phyloP scores from a whole-genome alignment of 192 early-diverging fungal species.

The Coemansia sp. region DNA sequence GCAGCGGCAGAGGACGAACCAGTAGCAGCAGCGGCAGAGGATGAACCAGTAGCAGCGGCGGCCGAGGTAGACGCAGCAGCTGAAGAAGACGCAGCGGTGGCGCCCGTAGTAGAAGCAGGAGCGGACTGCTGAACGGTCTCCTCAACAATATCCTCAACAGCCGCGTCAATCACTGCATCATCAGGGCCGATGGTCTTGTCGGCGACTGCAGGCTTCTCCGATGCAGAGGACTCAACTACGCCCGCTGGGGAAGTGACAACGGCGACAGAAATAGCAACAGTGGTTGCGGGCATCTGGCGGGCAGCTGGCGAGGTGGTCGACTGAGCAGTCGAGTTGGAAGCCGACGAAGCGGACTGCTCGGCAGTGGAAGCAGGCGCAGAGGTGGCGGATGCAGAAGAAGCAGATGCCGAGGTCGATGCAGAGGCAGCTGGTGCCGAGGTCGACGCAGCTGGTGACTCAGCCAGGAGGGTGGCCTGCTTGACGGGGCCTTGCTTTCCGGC shows the following conservation, averaged over 20 bases:
- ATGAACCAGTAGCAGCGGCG: not conserved
- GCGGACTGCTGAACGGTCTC: not conserved
- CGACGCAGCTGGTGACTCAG: conserved; percentile 13
- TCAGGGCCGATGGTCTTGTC: not conserved
- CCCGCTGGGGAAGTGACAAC: not conserved
- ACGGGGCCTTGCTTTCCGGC: conserved; percentile 39
- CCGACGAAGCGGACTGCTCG: not conserved
- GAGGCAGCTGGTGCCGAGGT: conserved; percentile 12
- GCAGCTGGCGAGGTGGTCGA: not conserved
- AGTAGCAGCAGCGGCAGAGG: not conserved
- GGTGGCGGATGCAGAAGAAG: not conserved
- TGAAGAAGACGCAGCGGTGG: not conserved
- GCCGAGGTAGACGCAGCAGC: not conserved
- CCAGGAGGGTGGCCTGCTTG: conserved; percentile 12
- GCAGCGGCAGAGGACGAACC: not conserved
- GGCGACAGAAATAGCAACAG: too few relatives aligned
- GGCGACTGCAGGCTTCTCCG: not conserved
- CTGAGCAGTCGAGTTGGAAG: not conserved
- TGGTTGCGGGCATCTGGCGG: not conserved
- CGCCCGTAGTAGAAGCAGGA: not conserved
- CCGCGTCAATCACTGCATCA: not conserved
- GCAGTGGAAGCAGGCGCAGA: not conserved
- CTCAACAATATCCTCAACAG: not conserved
- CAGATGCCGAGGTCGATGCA: not conserved
- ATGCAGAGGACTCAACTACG: not conserved